Percentiles rank a stretch among this genome's conserved stretches.
Conservation (phyloP, 2,329 filamentous ascomycete species). For the Microsporum canis region DNA sequence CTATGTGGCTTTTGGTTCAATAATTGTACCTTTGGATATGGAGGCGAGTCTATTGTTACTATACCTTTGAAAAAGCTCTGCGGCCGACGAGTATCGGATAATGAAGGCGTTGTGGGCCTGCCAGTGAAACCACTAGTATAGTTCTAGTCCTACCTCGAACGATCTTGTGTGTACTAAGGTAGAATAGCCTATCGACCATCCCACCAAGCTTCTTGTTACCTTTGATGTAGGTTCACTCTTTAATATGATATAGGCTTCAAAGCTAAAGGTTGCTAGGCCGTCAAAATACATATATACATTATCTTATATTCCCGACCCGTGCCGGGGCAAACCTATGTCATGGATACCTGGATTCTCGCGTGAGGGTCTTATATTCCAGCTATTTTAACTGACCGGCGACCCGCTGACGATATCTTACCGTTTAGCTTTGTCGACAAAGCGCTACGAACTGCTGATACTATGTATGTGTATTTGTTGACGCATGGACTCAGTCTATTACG, state of each 20-base stretch:
- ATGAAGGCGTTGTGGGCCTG: neutral
- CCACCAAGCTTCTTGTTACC: neutral
- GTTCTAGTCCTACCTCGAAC: neutral
- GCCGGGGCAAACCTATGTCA: neutral
- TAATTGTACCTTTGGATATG: neutral
- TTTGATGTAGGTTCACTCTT: neutral
- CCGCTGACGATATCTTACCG: neutral
- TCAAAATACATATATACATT: constrained; percentile 4
- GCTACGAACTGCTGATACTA: neutral
- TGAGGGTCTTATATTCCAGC: neutral
- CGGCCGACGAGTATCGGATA: neutral
- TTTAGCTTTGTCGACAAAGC: neutral
- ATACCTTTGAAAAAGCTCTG: neutral
- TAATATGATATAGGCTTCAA: too few species aligned
- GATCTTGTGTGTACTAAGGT: constrained; percentile 1
- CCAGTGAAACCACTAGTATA: neutral
- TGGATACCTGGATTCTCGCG: neutral
- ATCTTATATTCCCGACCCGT: neutral
- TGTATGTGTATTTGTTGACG: neutral
- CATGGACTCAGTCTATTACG: neutral
- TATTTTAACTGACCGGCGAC: neutral
- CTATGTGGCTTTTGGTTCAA: neutral
- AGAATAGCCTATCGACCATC: neutral
- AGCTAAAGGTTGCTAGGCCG: neutral
- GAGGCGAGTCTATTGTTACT: neutral